Evolutionary conservation across 2,329 filamentous ascomycete species (phyloP), one percentile per base, ranked within the genome.

Genomic region (Claviceps maximensis): DNA sequence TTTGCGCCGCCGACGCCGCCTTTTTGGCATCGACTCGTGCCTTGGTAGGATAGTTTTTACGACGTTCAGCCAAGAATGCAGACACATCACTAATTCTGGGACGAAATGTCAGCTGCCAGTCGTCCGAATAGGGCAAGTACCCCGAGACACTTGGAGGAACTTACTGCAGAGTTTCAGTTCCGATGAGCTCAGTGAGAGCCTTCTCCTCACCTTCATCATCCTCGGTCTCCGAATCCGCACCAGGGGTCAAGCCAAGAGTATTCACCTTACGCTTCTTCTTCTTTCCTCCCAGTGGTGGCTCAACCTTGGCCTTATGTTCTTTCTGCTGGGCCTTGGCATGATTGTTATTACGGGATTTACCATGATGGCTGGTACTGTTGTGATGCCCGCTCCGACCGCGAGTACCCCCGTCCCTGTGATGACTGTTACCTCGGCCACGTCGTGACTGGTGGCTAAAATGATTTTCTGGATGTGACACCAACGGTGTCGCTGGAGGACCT

Each of bases 11-110:
- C 60, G 70, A 68, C 54, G 69, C 71, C 59, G 75, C 74, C 57
- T 80, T 78, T 67, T 79, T 87, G 57, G 80, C 80, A 56, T 80
- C 76, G 56, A 82, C 72, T 53, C 87, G 82, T 55, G 80, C 80
- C 65, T 81, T 80, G 2, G 90, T 96, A 2, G 91, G 91, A 65
- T 80, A 97, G 50, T 84, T 83, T 58, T 81, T 84, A 63, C 78
- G 85, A 55, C 91, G 82, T 66, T 95, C 89, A 49, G 82, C 82
- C 57, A 94, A 80, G 82, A 89, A 97, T 7, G 81, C 79, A 25
- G 81, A 78, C 53, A 96, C 76, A 62, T 96, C 89, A 54, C 79
- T 79, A 17, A 79, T 72, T 54, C 77, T 81, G 52, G 7, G 4
- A n/a, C 1, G 3, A 4, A 4, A 8, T n/a, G 46, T 51, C 5